Evolutionary conservation across 2,329 filamentous ascomycete species (phyloP).

Genomic region (Calonectria pseudoturangicola): DNA sequence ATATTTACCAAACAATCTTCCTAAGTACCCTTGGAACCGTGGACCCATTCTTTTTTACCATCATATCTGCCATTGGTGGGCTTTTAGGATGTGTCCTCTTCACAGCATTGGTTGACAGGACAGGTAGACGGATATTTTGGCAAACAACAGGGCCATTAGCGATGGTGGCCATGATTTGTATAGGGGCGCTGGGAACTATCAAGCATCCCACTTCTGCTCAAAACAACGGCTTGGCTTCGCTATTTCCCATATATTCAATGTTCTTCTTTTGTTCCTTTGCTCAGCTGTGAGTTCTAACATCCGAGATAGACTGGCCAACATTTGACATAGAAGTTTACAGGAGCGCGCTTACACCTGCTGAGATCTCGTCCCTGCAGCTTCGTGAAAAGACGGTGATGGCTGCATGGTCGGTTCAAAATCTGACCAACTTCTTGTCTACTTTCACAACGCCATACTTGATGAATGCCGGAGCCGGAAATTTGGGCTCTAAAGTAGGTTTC

Average conservation of each 20-base stretch:
- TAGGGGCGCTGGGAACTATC: neutral
- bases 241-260: neutral
- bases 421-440: conserved; percentile 2
- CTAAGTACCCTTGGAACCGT: neutral
- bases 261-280: conserved; percentile 8
- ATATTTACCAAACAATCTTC: conserved; percentile 11
- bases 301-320: neutral
- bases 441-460: conserved; percentile 13
- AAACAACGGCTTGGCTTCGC: neutral
- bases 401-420: neutral
- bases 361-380: neutral
- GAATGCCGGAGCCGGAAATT: neutral
- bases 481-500: neutral
- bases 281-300: neutral
- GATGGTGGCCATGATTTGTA: neutral
- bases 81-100: neutral
- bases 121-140: conserved; percentile 2
- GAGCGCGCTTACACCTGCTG: neutral
- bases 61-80: neutral
- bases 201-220: neutral
- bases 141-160: neutral
- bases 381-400: conserved; percentile 5
- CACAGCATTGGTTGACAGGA: neutral
- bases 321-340: neutral
- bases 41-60: conserved; percentile 5